Percentiles rank a stretch among this genome's conserved stretches.
These are phyloP conservation scores for Psidium guajava DNA, from an alignment of 345 rosid genomes.

Conservation along the genomic window DNA sequence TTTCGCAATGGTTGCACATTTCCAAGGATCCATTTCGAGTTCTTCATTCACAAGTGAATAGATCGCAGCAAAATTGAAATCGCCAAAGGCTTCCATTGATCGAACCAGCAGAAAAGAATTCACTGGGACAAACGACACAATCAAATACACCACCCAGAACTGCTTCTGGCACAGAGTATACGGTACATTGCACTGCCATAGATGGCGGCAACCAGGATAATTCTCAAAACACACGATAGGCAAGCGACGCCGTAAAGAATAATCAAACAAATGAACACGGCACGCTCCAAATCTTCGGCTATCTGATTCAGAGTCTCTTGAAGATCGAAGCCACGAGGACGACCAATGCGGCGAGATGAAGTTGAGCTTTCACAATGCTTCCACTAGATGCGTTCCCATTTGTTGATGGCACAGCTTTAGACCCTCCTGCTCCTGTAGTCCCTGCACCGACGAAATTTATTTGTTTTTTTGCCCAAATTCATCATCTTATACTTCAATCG, in stretches of 20 bases:
- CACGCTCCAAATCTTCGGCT: neutral
- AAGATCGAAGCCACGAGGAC: conserved; percentile 1
- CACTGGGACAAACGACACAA: neutral
- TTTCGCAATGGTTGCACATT: neutral
- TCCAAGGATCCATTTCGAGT: neutral
- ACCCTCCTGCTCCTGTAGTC: conserved; percentile 12
- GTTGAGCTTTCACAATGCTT: conserved; percentile 2
- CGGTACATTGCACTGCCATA: neutral
- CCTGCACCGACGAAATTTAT: neutral
- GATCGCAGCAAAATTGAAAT: neutral
- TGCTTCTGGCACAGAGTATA: neutral
- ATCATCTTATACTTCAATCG: neutral
- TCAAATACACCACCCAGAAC: neutral
- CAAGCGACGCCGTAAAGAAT: neutral
- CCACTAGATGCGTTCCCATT: conserved; percentile 9
- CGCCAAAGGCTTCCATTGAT: neutral
- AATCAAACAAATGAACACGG: neutral
- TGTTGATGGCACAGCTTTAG: conserved; percentile 11
- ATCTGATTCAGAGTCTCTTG: neutral
- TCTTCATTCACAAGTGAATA: neutral
- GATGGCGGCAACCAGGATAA: neutral
- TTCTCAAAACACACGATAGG: neutral
- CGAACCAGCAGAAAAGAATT: neutral
- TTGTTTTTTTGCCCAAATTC: neutral
- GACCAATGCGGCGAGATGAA: conserved; percentile 1